These are phyloP conservation scores for Skeletonema potamos DNA, from an alignment of 108 stramenopile genomes.

Conservation along the genomic window DNA sequence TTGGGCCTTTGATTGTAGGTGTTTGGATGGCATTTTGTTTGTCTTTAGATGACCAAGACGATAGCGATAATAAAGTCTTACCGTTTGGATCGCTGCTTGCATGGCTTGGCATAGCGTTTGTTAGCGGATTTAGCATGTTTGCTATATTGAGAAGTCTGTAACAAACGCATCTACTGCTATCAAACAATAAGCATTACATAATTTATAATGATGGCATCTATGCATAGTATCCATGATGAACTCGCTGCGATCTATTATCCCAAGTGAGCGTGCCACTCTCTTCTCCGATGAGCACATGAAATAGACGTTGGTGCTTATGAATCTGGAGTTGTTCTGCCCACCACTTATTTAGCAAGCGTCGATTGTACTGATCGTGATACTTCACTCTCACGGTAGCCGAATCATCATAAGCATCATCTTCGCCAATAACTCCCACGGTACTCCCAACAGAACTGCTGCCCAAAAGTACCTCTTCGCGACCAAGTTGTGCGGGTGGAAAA, in stretches of 20 bases:
- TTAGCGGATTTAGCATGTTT: constrained; percentile 4
- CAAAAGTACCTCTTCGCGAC: constrained; percentile 65
- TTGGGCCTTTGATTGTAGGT: constrained; percentile 64
- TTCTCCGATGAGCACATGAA: constrained; percentile 74
- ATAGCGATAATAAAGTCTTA: background rate
- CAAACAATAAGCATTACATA: background rate
- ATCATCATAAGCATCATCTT: constrained; percentile 59
- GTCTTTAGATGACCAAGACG: constrained; percentile 4
- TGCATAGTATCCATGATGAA: constrained; percentile 10
- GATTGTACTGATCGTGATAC: constrained; percentile 74
- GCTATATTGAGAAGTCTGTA: background rate
- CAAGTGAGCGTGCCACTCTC: constrained; percentile 76
- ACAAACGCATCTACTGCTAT: background rate
- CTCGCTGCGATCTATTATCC: constrained; percentile 5
- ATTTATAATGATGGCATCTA: background rate
- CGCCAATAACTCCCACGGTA: constrained; percentile 40
- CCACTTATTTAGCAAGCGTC: constrained; percentile 72
- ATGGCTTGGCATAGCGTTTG: constrained; percentile 2
- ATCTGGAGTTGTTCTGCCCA: constrained; percentile 77
- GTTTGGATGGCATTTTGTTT: constrained; percentile 32
- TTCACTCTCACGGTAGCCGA: constrained; percentile 76
- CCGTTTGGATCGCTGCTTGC: constrained; percentile 7
- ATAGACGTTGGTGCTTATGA: constrained; percentile 62
- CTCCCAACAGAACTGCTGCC: constrained; percentile 27
- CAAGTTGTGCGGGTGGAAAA: constrained; percentile 84